Percentiles rank a stretch among this genome's conserved stretches.
These are phyloP conservation scores for Auricularia sp. DNA, from an alignment of 768 basidiomycete genomes.

Conservation along the genomic window DNA sequence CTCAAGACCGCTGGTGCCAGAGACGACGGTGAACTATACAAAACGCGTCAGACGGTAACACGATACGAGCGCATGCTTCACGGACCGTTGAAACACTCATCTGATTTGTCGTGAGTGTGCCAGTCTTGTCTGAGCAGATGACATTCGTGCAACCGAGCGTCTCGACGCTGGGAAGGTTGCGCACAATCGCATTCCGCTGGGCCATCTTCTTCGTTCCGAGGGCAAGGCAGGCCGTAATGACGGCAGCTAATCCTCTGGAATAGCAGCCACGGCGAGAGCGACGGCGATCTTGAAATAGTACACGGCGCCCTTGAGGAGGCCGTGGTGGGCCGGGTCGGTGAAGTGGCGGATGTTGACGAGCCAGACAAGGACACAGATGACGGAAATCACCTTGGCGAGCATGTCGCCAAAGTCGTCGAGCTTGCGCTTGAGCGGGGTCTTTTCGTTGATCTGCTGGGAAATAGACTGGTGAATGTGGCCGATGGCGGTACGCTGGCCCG, in stretches of 20 bases:
- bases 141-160: constrained; percentile 97
- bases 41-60: neutral
- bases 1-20: constrained; percentile 34
- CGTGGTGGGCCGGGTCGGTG: constrained; percentile 88
- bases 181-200: constrained; percentile 94
- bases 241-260: constrained; percentile 95
- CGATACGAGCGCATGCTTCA: constrained; percentile 3
- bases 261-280: constrained; percentile 95
- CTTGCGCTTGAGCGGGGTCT: constrained; percentile 94
- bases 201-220: constrained; percentile 99
- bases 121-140: constrained; percentile 98
- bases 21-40: constrained; percentile 62
- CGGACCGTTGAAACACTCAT: constrained; percentile 85
- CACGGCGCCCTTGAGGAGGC: constrained; percentile 83
- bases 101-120: constrained; percentile 91
- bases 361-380: constrained; percentile 97
- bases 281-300: constrained; percentile 99
- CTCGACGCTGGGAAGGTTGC: constrained; percentile 93
- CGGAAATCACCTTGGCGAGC: constrained; percentile 94
- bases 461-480: constrained; percentile 98
- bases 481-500: constrained; percentile 81
- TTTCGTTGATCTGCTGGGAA: constrained; percentile 82
- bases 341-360: constrained; percentile 95
- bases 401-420: constrained; percentile 97
- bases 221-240: constrained; percentile 94